Evolutionary conservation across 2,329 filamentous ascomycete species (phyloP).

Genomic region (Pseudocercospora fijiensis): DNA sequence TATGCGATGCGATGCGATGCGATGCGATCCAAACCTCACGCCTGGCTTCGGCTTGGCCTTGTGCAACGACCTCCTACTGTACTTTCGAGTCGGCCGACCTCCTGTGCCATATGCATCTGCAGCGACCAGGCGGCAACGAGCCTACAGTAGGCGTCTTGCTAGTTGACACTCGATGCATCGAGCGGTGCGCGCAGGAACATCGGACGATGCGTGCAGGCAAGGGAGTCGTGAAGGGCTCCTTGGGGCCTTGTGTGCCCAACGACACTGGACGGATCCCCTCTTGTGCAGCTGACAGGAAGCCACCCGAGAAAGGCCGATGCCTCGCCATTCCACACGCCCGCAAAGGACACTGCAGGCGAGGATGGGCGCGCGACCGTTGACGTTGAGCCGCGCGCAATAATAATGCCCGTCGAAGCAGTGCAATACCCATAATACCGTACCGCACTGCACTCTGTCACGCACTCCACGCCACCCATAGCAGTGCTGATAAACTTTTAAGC

Average conservation of each 20-base stretch:
- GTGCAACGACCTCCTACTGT: conserved; percentile 7
- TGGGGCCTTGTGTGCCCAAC: conserved; percentile 22
- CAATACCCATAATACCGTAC: no score
- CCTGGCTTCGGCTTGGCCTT: conserved; percentile 3
- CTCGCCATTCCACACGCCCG: conserved; percentile 23
- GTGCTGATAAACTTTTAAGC: conserved; percentile 25
- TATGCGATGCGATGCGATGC: no score
- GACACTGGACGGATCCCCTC: conserved; percentile 16
- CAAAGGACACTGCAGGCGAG: background rate
- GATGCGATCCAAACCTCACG: conserved; percentile 10
- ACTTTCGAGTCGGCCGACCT: no score
- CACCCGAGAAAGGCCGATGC: conserved; percentile 29
- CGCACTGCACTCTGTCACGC: conserved; percentile 14
- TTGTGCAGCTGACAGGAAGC: conserved; percentile 28
- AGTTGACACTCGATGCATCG: conserved; percentile 6
- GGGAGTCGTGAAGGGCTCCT: conserved; percentile 21
- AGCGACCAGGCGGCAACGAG: conserved; percentile 6
- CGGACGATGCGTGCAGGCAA: conserved; percentile 19
- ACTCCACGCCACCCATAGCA: conserved; percentile 10
- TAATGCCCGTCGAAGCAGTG: conserved; percentile 3
- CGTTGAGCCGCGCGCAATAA: conserved; percentile 16
- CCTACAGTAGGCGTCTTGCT: background rate
- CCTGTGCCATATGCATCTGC: background rate
- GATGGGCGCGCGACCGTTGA: conserved; percentile 18
- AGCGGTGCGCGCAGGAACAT: conserved; percentile 13